Base-by-base conservation (phyloP, 306 rosid genomes). In the Glycyrrhiza uralensis region DNA sequence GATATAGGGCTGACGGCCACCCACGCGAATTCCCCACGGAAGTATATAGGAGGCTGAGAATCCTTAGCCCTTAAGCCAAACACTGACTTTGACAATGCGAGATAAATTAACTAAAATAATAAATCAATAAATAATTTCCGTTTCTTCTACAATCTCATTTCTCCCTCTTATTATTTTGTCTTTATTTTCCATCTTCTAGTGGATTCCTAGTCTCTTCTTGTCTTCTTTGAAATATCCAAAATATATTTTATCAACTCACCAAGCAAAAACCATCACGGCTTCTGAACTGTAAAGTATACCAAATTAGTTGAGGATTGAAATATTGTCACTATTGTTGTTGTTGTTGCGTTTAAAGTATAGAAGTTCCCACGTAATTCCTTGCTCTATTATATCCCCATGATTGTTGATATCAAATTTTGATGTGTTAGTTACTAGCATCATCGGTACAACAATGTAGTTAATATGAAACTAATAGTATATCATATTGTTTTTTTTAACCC, bases 41-140 rank as follows among this genome's bases (percentile, higher is more conserved):
- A n/a, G 4, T 9, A 13, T n/a, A 49, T 60, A 7, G 60, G n/a
- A 66, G 47, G 82, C 32, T 61, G 11, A 44, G 60, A 74, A 45
- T 69, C 20, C 90, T 86, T 80, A 45, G 77, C 81, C 60, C 17
- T 66, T 65, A 76, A 73, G 81, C 66, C 19, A 63, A 65, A 52
- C 23, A 30, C 13, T 60, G 76, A 83, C 73, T 46, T 60, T 76
- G 72, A 76, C 79, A 35, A 36, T n/a, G 14, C 58, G 32, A 24
- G 0, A 55, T 4, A 54, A 75, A 67, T 61, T 12, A 63, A 67
- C 73, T 12, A 63, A 18, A 24, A 30, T 3, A 28, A 9, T 24
- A 14, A 18, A 36, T 22, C 20, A 60, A 10, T 9, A 18, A 42
- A 33, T 60, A 2, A 35, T 2, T 60, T 60, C 18, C 2, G 2